Evolutionary conservation across 2,329 filamentous ascomycete species (phyloP).

Genomic region (Trichoderma pleuroti): DNA sequence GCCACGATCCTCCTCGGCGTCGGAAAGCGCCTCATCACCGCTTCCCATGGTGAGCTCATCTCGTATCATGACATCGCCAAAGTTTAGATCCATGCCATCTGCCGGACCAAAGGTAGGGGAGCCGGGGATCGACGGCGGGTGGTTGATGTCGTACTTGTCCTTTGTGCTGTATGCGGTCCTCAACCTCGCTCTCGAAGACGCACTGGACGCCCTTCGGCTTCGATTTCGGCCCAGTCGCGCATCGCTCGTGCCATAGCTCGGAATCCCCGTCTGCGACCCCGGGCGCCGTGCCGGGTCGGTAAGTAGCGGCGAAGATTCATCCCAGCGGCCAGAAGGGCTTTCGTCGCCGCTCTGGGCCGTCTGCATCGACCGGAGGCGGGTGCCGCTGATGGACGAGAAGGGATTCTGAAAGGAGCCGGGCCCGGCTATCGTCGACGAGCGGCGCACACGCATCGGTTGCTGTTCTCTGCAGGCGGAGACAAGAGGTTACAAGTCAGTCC

Average conservation of each 20-base stretch:
- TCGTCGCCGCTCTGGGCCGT: constrained; percentile 45
- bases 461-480: constrained; percentile 46
- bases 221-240: constrained; percentile 31
- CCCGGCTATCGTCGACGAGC: constrained; percentile 49
- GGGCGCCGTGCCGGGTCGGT: constrained; percentile 32
- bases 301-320: constrained; percentile 56
- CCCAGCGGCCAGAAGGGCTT: constrained; percentile 37
- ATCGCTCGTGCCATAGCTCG: constrained; percentile 45
- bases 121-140: constrained; percentile 64
- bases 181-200: constrained; percentile 48
- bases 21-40: constrained; percentile 34
- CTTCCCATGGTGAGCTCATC: constrained; percentile 53
- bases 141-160: constrained; percentile 62
- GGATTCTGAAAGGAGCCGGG: constrained; percentile 36
- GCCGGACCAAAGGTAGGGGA: constrained; percentile 52
- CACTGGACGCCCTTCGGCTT: constrained; percentile 49
- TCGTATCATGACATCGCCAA: constrained; percentile 68
- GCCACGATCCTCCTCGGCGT: constrained; percentile 28
- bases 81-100: constrained; percentile 53
- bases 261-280: constrained; percentile 25
- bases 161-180: constrained; percentile 31
- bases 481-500: background rate
- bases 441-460: constrained; percentile 59
- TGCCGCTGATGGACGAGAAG: constrained; percentile 30
- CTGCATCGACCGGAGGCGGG: constrained; percentile 36